phyloP scores from a whole-genome alignment of 257 asterid genomes.

The Fraxinus anomala region DNA sequence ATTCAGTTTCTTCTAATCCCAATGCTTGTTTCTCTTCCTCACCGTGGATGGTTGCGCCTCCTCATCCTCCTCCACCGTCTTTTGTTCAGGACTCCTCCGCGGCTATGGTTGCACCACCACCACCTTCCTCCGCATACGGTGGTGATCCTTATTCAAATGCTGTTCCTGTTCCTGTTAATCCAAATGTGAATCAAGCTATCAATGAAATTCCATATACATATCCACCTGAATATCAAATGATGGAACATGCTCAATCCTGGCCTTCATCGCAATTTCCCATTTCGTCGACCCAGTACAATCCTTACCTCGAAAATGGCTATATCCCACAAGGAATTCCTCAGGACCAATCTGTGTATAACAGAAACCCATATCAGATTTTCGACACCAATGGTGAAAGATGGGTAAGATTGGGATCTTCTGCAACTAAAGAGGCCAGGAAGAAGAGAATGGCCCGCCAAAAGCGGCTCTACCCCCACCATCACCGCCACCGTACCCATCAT shows the following conservation, averaged over 20 bases:
- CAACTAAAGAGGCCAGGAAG: constrained; percentile 90
- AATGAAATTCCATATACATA: constrained; percentile 42
- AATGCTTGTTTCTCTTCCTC: constrained; percentile 30
- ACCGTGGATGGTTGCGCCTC: constrained; percentile 35
- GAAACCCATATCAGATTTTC: constrained; percentile 47
- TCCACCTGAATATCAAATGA: constrained; percentile 37
- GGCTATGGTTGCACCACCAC: constrained; percentile 17
- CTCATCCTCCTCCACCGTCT: constrained; percentile 17
- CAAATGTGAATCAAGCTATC: constrained; percentile 31
- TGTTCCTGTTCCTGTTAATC: constrained; percentile 2
- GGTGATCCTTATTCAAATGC: constrained; percentile 38
- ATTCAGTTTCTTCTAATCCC: constrained; percentile 28
- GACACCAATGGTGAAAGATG: constrained; percentile 52
- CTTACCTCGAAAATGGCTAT: constrained; percentile 32
- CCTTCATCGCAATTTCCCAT: constrained; percentile 32
- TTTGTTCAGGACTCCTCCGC: constrained; percentile 20
- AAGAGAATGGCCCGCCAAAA: constrained; percentile 90
- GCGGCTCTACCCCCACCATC: constrained; percentile 49
- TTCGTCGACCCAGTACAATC: constrained; percentile 40
- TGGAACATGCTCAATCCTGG: constrained; percentile 62
- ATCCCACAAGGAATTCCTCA: constrained; percentile 19
- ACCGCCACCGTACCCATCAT: constrained; percentile 35
- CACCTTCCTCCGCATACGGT: constrained; percentile 30
- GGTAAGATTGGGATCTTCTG: constrained; percentile 61
- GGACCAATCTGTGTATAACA: constrained; percentile 33